Evolutionary conservation across 345 rosid genomes (phyloP).

Genomic region (Hypericum androsaemum): DNA sequence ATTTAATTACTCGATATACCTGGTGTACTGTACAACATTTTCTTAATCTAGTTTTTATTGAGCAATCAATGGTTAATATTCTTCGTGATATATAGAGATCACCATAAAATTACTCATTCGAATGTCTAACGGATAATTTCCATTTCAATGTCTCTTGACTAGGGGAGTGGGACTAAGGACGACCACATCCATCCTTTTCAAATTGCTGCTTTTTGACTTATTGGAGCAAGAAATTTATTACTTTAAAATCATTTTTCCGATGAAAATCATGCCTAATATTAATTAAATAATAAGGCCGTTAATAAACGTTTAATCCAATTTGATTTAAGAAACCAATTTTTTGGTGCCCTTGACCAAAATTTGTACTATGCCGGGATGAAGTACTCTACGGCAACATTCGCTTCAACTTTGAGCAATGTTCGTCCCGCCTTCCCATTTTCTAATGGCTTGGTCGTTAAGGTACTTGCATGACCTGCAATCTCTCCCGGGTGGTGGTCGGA

Average conservation of each 20-base stretch:
- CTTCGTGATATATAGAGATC: no score
- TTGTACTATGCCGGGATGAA: conserved; percentile 74
- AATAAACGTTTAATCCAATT: background rate
- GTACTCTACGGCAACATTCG: conserved; percentile 71
- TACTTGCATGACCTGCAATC: conserved; percentile 8
- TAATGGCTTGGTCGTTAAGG: conserved; percentile 79
- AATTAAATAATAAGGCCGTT: background rate
- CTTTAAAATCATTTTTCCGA: background rate
- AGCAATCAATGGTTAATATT: conserved; percentile 43
- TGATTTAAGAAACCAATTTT: background rate
- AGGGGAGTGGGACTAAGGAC: conserved; percentile 75
- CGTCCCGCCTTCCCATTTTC: conserved; percentile 78
- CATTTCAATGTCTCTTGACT: no score
- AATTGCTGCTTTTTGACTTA: conserved; percentile 55
- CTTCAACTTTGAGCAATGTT: conserved; percentile 66
- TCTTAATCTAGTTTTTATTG: no score
- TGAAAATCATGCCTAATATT: background rate
- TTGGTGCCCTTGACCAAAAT: conserved; percentile 59
- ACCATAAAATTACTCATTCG: no score
- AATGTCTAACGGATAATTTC: no score
- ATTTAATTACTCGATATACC: no score
- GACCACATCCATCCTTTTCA: conserved; percentile 52
- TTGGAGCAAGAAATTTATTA: conserved; percentile 42
- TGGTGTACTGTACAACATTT: no score
- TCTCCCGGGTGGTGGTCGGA: background rate